phyloP scores from a whole-genome alignment of 768 basidiomycete genomes.

The Mycena crocata region DNA sequence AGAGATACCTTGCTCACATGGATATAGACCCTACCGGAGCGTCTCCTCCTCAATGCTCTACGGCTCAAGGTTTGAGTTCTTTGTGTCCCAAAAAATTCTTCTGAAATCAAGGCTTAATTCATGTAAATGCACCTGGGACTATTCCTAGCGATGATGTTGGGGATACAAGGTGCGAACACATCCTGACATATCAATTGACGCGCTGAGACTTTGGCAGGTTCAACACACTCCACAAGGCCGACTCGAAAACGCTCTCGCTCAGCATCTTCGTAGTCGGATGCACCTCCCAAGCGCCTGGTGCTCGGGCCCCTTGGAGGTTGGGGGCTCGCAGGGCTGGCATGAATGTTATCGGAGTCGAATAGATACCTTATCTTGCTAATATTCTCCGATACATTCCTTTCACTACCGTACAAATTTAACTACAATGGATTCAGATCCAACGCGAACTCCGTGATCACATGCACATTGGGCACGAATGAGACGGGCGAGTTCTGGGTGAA shows the following conservation, averaged over 20 bases:
- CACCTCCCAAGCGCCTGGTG: constrained; percentile 6
- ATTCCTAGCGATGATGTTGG: neutral
- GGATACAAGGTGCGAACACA: neutral
- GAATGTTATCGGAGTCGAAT: constrained; percentile 6
- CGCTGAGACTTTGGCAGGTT: no score
- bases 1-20: neutral
- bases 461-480: no score
- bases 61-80: neutral
- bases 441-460: no score
- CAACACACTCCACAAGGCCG: neutral
- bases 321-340: neutral
- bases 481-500: no score
- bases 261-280: constrained; percentile 1
- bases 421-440: neutral
- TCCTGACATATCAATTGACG: neutral
- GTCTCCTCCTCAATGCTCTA: no score
- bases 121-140: neutral
- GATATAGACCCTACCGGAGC: neutral
- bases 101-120: neutral
- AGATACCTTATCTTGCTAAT: neutral
- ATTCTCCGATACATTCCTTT: neutral
- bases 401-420: no score
- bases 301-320: neutral
- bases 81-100: neutral
- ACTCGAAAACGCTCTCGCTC: neutral